Evolutionary conservation across 2,329 filamentous ascomycete species (phyloP).

Genomic region (Trichophyton schoenleinii): DNA sequence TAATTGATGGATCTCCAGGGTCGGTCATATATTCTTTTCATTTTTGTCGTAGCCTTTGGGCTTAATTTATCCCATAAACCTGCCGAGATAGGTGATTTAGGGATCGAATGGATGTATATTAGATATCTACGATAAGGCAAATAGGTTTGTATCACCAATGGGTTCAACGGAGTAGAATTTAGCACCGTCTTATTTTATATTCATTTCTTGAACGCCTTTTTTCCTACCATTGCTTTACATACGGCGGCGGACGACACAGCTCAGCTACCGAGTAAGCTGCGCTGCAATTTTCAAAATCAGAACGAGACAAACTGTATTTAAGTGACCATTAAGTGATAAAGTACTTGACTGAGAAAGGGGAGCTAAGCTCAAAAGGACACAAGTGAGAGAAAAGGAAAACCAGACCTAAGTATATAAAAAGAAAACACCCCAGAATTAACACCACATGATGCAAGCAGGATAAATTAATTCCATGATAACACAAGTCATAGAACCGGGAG

Average conservation of each 20-base stretch:
- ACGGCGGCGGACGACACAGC: too few relatives aligned
- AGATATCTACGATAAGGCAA: not conserved
- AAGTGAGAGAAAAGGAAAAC: not conserved
- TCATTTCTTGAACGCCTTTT: not conserved
- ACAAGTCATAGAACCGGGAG: not conserved
- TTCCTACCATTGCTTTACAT: too few relatives aligned
- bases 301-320: not conserved
- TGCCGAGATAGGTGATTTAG: too few relatives aligned
- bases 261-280: too few relatives aligned
- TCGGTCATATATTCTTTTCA: not conserved
- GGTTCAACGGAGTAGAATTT: not conserved
- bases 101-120: not conserved
- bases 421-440: not conserved
- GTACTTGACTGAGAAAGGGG: not conserved
- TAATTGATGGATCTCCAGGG: not conserved
- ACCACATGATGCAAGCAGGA: constrained; percentile 3
- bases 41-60: not conserved
- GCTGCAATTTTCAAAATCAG: too few relatives aligned
- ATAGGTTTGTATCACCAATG: not conserved
- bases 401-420: not conserved
- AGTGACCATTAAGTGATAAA: not conserved
- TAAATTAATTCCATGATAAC: constrained; percentile 2
- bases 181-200: not conserved
- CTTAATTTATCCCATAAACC: not conserved
- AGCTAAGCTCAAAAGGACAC: not conserved